Conservation (phyloP, 2,329 filamentous ascomycete genomes). For the Pestalotiopsis sp. region DNA sequence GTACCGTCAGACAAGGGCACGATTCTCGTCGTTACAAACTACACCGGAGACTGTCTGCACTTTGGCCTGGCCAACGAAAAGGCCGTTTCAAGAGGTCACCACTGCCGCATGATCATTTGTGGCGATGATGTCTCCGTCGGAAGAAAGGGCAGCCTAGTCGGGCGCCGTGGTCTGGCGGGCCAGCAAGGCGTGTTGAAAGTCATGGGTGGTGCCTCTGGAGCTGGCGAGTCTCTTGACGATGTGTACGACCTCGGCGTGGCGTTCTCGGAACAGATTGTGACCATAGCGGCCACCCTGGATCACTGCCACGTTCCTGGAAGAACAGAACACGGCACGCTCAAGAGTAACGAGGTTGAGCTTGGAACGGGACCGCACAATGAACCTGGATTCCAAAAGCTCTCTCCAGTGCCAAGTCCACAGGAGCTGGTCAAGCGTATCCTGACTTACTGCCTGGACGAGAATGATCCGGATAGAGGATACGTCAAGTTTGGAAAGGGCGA, state of each 20-base stretch:
- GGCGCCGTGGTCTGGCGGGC: constrained; percentile 63
- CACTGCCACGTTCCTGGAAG: constrained; percentile 63
- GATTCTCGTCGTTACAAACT: constrained; percentile 66
- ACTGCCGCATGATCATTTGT: constrained; percentile 60
- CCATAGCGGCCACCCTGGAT: constrained; percentile 60
- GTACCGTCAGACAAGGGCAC: constrained; percentile 58
- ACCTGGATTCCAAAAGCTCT: constrained; percentile 60
- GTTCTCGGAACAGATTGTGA: constrained; percentile 54
- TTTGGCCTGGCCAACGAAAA: constrained; percentile 63
- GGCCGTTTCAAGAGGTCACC: constrained; percentile 55
- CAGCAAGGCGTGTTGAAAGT: constrained; percentile 63
- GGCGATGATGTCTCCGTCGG: constrained; percentile 69
- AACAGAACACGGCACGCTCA: constrained; percentile 49
- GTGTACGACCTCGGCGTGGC: constrained; percentile 53
- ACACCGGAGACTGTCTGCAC: constrained; percentile 66
- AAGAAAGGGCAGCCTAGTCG: constrained; percentile 58
- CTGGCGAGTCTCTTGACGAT: constrained; percentile 49
- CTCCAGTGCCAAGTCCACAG: constrained; percentile 50
- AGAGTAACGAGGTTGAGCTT: constrained; percentile 58
- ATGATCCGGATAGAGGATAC: constrained; percentile 51
- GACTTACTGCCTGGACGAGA: constrained; percentile 60
- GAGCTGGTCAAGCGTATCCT: constrained; percentile 61
- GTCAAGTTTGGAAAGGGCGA: constrained; percentile 49
- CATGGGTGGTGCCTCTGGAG: constrained; percentile 52
- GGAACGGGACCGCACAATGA: constrained; percentile 71